These are phyloP conservation scores for Malassezia furfur DNA, from an alignment of 1,284 basidiomycete genomes.

Conservation along the genomic window DNA sequence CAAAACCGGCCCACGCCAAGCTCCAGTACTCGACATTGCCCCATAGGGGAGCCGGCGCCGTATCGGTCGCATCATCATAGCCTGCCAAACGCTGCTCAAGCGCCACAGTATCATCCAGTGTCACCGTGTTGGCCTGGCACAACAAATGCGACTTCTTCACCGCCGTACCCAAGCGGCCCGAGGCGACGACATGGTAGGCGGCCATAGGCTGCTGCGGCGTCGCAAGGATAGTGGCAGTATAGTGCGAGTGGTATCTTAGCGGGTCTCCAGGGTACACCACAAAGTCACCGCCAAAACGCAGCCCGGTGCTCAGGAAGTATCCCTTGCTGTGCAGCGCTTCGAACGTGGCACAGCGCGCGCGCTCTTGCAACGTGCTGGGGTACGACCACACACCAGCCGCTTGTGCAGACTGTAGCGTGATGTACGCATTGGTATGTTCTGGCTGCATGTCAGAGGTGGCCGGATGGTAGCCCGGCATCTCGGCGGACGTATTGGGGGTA, in stretches of 20 bases:
- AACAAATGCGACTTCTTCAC: constrained; percentile 93
- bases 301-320: constrained; percentile 73
- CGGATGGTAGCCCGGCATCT: constrained; percentile 24
- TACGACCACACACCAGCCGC: constrained; percentile 67
- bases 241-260: constrained; percentile 91
- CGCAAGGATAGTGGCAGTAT: constrained; percentile 70
- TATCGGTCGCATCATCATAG: constrained; percentile 1
- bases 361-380: constrained; percentile 59
- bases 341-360: constrained; percentile 69
- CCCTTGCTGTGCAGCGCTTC: constrained; percentile 68
- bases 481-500: constrained; percentile 14
- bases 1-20: constrained; percentile 46
- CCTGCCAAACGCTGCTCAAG: neutral
- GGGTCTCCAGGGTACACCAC: constrained; percentile 95
- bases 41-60: constrained; percentile 7
- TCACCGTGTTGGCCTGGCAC: constrained; percentile 52
- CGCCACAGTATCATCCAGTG: constrained; percentile 5
- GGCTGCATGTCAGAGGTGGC: neutral
- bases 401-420: constrained; percentile 58
- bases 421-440: constrained; percentile 37
- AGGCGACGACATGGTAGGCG: constrained; percentile 87
- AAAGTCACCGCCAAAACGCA: constrained; percentile 91
- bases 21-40: constrained; percentile 34
- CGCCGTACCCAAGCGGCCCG: constrained; percentile 86
- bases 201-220: constrained; percentile 58